These are phyloP conservation scores for Antitrichia curtipendula DNA, from an alignment of 225 moss, liverwort and hornwort species.

Conservation along the genomic window DNA sequence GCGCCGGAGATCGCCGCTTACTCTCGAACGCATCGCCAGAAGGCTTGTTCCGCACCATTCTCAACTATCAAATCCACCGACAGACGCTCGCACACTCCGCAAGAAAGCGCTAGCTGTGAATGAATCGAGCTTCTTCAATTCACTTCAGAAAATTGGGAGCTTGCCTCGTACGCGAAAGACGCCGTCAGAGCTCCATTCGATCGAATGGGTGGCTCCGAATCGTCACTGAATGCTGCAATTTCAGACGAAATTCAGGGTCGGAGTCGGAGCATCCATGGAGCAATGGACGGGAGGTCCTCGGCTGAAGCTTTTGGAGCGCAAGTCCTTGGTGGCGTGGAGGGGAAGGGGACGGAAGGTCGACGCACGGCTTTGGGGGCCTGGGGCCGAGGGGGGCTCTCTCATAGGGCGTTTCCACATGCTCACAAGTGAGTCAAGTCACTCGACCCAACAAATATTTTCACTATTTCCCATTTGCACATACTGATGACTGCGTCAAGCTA, in stretches of 20 bases:
- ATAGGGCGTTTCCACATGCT: neutral
- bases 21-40: conserved; percentile 32
- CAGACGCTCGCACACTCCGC: neutral
- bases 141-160: neutral
- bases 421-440: neutral
- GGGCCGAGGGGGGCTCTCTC: neutral
- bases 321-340: neutral
- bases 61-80: neutral
- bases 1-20: conserved; percentile 34
- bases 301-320: neutral
- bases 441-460: neutral
- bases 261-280: neutral
- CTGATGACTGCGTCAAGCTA: no score
- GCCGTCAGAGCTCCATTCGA: neutral
- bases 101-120: neutral
- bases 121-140: neutral
- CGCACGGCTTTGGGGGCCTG: neutral
- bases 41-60: conserved; percentile 38
- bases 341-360: neutral
- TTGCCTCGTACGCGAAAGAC: neutral
- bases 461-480: neutral
- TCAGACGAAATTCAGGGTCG: neutral
- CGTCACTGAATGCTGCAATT: neutral
- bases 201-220: neutral
- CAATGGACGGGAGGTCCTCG: no score